These are phyloP conservation scores for Mollisiaceae sp. DNA, from an alignment of 2,329 filamentous ascomycete species.

Conservation along the genomic window DNA sequence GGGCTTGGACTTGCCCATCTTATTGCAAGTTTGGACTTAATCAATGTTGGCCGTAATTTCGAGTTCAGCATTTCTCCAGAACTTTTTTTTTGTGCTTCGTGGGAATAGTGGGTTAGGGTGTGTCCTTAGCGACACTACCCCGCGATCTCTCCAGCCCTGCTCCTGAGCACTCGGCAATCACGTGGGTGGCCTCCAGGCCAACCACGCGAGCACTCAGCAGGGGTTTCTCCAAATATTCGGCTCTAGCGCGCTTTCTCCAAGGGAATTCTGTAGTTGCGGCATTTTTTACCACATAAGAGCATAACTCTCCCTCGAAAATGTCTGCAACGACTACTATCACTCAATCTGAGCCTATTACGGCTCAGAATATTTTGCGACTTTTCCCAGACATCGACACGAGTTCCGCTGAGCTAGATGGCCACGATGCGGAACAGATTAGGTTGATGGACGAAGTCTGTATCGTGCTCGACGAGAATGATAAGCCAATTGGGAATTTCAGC, in stretches of 20 bases:
- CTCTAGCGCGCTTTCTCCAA: neutral
- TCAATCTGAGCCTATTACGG: conserved; percentile 70
- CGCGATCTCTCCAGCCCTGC: neutral
- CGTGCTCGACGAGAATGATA: conserved; percentile 89
- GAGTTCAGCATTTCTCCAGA: conserved; percentile 11
- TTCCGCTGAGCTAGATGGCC: conserved; percentile 77
- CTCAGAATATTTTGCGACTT: conserved; percentile 82
- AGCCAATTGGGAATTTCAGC: conserved; percentile 92
- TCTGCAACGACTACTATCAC: conserved; percentile 54
- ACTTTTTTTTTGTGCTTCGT: conserved; percentile 14
- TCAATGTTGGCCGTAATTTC: conserved; percentile 6
- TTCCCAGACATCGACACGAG: conserved; percentile 84
- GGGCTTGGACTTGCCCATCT: conserved; percentile 64
- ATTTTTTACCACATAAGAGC: conserved; percentile 26
- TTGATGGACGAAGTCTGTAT: conserved; percentile 99
- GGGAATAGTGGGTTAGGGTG: neutral
- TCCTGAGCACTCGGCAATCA: neutral
- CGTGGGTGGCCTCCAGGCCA: no score
- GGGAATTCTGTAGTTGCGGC: conserved; percentile 13
- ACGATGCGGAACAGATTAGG: conserved; percentile 96
- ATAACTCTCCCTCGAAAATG: conserved; percentile 31
- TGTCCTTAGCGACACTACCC: neutral
- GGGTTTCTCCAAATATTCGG: neutral
- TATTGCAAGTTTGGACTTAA: neutral
- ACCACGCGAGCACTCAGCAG: no score